Conservation (phyloP, 148 eudicot species). For the Rhododendron mucronatum region DNA sequence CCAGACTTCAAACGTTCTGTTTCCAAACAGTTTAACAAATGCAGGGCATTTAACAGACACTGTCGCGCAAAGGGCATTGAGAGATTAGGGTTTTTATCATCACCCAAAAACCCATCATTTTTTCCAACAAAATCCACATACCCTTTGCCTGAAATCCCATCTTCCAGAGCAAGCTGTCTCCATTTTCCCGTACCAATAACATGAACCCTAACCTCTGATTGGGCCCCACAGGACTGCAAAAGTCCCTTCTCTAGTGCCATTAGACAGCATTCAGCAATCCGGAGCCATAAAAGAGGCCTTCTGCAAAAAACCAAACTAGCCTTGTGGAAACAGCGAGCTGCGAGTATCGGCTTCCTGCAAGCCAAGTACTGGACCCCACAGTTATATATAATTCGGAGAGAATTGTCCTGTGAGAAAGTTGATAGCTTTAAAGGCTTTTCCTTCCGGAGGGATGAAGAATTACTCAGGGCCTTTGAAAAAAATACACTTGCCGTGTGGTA, state of each 20-base stretch:
- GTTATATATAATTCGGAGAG: slow-evolving; percentile 62
- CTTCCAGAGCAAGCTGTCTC: slow-evolving; percentile 64
- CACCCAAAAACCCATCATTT: slow-evolving; percentile 23
- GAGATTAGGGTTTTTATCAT: slow-evolving; percentile 41
- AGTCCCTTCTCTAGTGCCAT: slow-evolving; percentile 69
- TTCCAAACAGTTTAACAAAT: slow-evolving; percentile 42
- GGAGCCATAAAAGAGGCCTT: slow-evolving; percentile 78
- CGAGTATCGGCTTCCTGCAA: slow-evolving; percentile 78
- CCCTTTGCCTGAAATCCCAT: slow-evolving; percentile 27
- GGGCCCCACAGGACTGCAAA: slow-evolving; percentile 21
- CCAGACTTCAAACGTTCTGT: slow-evolving; percentile 30
- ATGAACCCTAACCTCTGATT: slow-evolving; percentile 43
- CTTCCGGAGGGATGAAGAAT: slow-evolving; percentile 50
- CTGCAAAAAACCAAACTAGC: slow-evolving; percentile 59
- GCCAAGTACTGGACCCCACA: slow-evolving; percentile 82
- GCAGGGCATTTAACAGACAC: slow-evolving; percentile 72
- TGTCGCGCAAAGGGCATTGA: slow-evolving; percentile 60
- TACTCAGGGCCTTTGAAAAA: slow-evolving; percentile 72
- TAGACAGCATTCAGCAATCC: slow-evolving; percentile 89
- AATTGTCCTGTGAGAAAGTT: slow-evolving; percentile 72
- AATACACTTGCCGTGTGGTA: slow-evolving; percentile 63
- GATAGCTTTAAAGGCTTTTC: slow-evolving; percentile 66
- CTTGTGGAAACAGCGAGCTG: slow-evolving; percentile 71
- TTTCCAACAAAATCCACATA: slow-evolving; percentile 28
- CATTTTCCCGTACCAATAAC: slow-evolving; percentile 84